These are phyloP conservation scores for Ophiostoma novo-ulmi DNA, from an alignment of 2,329 filamentous ascomycete species.

Conservation along the genomic window DNA sequence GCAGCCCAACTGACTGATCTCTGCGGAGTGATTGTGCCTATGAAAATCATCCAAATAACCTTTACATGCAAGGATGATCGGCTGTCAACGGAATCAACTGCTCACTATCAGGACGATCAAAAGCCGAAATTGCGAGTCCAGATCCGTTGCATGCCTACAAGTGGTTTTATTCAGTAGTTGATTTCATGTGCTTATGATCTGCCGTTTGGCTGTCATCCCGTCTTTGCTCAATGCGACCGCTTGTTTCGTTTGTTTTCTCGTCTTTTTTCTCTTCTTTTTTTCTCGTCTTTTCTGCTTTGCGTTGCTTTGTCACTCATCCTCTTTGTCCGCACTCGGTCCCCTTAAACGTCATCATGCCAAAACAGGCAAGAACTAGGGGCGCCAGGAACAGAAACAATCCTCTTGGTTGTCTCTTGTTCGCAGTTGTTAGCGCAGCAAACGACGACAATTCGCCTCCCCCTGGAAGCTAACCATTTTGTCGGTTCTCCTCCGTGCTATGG, in stretches of 20 bases:
- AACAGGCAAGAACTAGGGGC: neutral
- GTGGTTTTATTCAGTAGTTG: no score
- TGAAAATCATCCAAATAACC: no score
- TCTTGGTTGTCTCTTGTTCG: neutral
- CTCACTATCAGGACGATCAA: neutral
- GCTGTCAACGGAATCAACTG: neutral
- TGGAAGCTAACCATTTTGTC: neutral
- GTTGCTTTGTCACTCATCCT: neutral
- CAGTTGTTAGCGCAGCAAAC: neutral
- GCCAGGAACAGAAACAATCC: neutral
- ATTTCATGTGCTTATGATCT: no score
- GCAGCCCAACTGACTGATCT: no score
- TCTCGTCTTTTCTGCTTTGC: neutral
- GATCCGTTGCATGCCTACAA: no score
- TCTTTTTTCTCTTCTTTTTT: neutral
- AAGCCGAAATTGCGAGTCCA: neutral
- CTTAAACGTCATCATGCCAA: neutral
- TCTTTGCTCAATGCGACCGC: neutral
- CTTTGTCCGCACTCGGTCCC: neutral
- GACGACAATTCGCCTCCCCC: constrained; percentile 13
- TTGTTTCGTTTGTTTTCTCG: neutral
- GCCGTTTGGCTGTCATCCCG: neutral
- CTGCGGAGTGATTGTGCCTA: no score
- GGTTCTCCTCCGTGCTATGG: neutral
- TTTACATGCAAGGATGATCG: no score